Evolutionary conservation across 176 grass and related monocot species (phyloP).

Genomic region (Eragrostis curvula): DNA sequence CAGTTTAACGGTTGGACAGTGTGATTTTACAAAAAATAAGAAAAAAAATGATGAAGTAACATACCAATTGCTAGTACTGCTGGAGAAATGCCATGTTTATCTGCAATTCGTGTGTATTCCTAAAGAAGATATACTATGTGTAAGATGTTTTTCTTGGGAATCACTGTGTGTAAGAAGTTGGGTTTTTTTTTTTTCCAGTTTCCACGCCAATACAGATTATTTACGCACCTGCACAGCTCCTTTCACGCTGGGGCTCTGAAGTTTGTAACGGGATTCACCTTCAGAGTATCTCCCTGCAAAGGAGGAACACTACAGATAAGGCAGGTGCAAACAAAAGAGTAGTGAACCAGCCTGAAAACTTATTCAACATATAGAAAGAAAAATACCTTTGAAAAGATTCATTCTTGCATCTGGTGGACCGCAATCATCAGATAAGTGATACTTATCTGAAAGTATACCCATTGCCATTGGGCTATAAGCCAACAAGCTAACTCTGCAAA

Average conservation of each 20-base stretch:
- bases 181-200: too few species aligned
- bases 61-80: slow-evolving; percentile 76
- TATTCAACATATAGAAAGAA: not conserved
- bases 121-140: slow-evolving; percentile 28
- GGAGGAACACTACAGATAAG: slow-evolving; percentile 5
- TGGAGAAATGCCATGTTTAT: slow-evolving; percentile 67
- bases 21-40: not conserved
- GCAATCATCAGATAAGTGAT: slow-evolving; percentile 45
- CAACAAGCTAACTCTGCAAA: slow-evolving; percentile 74
- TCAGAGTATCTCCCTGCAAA: slow-evolving; percentile 82
- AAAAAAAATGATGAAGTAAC: slow-evolving; percentile 9
- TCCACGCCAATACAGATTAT: not conserved
- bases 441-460: slow-evolving; percentile 96
- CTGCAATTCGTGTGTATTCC: slow-evolving; percentile 68
- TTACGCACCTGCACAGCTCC: slow-evolving; percentile 59
- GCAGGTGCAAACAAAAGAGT: not conserved
- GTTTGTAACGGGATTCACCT: slow-evolving; percentile 91
- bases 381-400: slow-evolving; percentile 84
- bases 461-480: slow-evolving; percentile 97
- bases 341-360: slow-evolving; percentile 2
- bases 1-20: not conserved
- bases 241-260: slow-evolving; percentile 61
- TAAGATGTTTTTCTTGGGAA: not conserved
- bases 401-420: slow-evolving; percentile 70
- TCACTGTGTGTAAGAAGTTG: slow-evolving; percentile 19